These are phyloP conservation scores for Phyllachora maydis DNA, from an alignment of 2,329 filamentous ascomycete genomes.

Conservation along the genomic window DNA sequence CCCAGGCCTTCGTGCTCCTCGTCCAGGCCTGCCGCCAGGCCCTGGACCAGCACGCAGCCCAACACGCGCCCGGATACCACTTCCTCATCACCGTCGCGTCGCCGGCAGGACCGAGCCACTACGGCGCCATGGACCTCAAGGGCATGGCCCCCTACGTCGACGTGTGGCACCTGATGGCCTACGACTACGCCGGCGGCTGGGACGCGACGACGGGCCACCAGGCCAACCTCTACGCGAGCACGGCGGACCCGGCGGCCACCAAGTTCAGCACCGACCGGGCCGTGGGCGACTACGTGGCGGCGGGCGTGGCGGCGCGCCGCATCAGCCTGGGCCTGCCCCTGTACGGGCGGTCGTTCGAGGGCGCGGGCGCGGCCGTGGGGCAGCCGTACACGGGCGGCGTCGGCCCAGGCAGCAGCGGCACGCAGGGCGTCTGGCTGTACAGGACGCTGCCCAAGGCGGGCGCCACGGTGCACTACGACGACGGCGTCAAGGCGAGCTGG, in stretches of 20 bases:
- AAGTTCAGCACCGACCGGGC: conserved; percentile 50
- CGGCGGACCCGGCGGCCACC: conserved; percentile 30
- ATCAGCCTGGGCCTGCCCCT: conserved; percentile 59
- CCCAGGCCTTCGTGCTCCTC: conserved; percentile 18
- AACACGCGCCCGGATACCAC: conserved; percentile 10
- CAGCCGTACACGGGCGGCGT: conserved; percentile 38
- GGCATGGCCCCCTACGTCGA: conserved; percentile 26
- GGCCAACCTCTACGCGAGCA: conserved; percentile 42
- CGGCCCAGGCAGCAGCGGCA: conserved; percentile 34
- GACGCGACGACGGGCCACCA: conserved; percentile 38
- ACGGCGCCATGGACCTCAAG: conserved; percentile 19
- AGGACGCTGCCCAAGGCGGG: conserved; percentile 45
- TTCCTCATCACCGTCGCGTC: conserved; percentile 13
- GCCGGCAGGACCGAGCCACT: conserved; percentile 20
- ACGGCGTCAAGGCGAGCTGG: conserved; percentile 41
- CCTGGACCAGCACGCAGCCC: conserved; percentile 9
- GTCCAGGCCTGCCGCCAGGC: conserved; percentile 19
- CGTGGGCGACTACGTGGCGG: conserved; percentile 37
- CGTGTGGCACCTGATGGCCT: conserved; percentile 43
- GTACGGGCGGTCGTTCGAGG: conserved; percentile 56
- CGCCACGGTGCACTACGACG: conserved; percentile 33
- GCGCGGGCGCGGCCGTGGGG: conserved; percentile 48
- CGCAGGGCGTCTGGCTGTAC: conserved; percentile 54
- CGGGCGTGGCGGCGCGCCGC: conserved; percentile 39
- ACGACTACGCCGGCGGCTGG: conserved; percentile 51